Conservation (phyloP, 2,329 filamentous ascomycete genomes). For the Aspergillus felis region DNA sequence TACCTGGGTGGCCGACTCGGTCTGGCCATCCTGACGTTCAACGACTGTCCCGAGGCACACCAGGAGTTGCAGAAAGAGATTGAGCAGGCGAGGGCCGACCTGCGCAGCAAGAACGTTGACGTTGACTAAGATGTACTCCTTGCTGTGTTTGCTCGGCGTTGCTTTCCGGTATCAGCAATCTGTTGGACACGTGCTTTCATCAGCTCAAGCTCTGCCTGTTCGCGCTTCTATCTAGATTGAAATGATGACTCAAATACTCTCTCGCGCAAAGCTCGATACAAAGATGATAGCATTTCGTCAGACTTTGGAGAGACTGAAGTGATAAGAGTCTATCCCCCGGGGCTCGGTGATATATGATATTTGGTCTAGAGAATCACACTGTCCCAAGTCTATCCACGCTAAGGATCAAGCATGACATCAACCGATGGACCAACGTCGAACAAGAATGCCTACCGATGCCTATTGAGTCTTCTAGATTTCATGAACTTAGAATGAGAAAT, state of each 20-base stretch:
- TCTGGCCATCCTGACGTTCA: constrained; percentile 90
- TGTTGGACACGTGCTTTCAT: neutral
- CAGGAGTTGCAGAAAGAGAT: constrained; percentile 84
- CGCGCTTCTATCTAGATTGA: neutral
- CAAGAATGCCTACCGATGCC: neutral
- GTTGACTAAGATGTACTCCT: constrained; percentile 34
- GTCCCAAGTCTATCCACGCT: neutral
- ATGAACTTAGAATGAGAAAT: neutral
- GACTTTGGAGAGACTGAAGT: neutral
- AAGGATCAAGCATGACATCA: neutral
- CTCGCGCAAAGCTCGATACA: neutral
- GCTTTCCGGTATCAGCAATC: neutral
- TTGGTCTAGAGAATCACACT: neutral
- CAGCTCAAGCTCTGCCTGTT: neutral
- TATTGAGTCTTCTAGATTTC: neutral
- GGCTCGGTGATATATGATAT: neutral
- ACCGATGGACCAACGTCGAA: neutral
- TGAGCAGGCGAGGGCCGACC: constrained; percentile 44
- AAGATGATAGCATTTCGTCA: neutral
- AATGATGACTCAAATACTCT: neutral
- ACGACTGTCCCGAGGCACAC: constrained; percentile 89
- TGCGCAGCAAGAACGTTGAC: constrained; percentile 41
- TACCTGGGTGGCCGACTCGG: constrained; percentile 90
- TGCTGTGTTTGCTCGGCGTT: neutral
- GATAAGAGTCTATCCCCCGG: neutral